These are phyloP conservation scores for Manihot esculenta DNA, from an alignment of 441 rosid genomes.

Conservation along the genomic window DNA sequence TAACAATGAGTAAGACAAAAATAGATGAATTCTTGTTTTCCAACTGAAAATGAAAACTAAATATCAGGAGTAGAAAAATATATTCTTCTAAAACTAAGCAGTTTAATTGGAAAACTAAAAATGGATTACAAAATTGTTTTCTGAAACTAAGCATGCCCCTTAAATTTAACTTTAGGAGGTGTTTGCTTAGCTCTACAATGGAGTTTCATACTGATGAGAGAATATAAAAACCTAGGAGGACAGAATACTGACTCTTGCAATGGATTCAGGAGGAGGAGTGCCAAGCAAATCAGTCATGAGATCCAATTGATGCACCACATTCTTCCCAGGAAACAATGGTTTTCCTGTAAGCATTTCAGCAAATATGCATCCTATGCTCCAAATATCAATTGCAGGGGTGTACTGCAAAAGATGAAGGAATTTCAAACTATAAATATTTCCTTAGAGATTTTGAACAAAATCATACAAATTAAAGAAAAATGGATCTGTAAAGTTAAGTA, in stretches of 20 bases:
- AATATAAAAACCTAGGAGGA: neutral
- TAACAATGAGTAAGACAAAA: too few relatives aligned
- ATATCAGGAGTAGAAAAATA: neutral
- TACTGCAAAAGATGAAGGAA: constrained; percentile 47
- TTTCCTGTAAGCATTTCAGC: constrained; percentile 96
- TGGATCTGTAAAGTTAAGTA: neutral
- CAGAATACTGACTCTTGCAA: constrained; percentile 62
- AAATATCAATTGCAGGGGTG: constrained; percentile 96
- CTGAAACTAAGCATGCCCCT: neutral
- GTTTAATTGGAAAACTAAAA: neutral
- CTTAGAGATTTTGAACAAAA: neutral
- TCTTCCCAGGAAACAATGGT: constrained; percentile 96
- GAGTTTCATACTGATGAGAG: neutral
- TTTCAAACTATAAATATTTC: neutral
- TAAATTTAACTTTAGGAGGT: neutral
- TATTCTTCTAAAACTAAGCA: neutral
- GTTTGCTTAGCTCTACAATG: neutral
- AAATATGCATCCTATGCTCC: constrained; percentile 99
- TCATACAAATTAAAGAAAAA: neutral
- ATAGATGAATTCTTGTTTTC: neutral
- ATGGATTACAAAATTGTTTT: neutral
- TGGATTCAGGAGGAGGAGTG: constrained; percentile 82
- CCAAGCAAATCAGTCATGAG: constrained; percentile 98
- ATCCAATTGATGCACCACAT: constrained; percentile 98
- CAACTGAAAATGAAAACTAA: neutral